Conservation (phyloP, 2,329 filamentous ascomycete genomes). For the Colletotrichum echinochloae region DNA sequence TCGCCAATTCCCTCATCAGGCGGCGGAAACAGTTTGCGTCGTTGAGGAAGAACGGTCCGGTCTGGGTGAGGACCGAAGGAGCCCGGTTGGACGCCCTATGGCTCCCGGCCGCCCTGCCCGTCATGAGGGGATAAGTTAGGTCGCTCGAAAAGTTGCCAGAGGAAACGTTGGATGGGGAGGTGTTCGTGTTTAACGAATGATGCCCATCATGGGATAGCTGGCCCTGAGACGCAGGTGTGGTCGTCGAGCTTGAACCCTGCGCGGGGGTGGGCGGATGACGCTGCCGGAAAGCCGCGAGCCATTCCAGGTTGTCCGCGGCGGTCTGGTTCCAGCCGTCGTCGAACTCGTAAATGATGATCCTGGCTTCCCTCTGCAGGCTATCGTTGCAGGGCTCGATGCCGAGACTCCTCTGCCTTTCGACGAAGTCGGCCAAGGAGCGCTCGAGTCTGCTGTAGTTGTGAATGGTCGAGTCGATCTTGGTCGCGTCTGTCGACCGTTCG, state of each 20-base stretch:
- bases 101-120: not conserved
- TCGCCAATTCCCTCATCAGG: conserved; percentile 64
- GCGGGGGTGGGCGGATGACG: conserved; percentile 51
- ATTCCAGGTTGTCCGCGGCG: conserved; percentile 66
- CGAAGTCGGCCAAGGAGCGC: conserved; percentile 65
- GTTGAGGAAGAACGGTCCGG: conserved; percentile 63
- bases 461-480: conserved; percentile 69
- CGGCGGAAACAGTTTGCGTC: conserved; percentile 72
- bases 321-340: conserved; percentile 75
- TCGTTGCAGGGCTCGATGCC: conserved; percentile 64
- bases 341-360: conserved; percentile 71
- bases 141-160: not conserved
- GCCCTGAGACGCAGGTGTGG: conserved; percentile 19
- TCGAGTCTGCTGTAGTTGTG: conserved; percentile 70
- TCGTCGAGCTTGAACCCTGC: conserved; percentile 15
- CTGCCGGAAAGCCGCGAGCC: conserved; percentile 65
- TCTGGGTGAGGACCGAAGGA: not conserved
- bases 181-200: conserved; percentile 10
- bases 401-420: conserved; percentile 56
- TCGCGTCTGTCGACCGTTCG: conserved; percentile 64
- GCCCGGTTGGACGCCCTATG: not conserved
- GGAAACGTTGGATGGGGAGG: conserved; percentile 10
- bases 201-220: not conserved
- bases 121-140: conserved; percentile 3
- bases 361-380: conserved; percentile 67